Evolutionary conservation across 2,329 filamentous ascomycete species (phyloP), one percentile per base, ranked within the genome.

Genomic region (Elsinoe necatrix): DNA sequence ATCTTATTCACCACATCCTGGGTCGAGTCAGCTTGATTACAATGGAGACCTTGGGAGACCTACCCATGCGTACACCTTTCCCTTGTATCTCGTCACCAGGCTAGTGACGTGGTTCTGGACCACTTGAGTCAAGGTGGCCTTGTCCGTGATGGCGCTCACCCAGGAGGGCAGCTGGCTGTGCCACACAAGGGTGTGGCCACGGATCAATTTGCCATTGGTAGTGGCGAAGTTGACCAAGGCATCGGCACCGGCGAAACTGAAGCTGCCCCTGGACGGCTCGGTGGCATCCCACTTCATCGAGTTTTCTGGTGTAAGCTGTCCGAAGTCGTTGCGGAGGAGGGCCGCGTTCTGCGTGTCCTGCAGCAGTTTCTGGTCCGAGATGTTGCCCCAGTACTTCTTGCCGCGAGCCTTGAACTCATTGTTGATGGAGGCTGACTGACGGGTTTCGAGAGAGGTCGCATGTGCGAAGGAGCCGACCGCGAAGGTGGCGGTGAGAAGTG

Each of bases 361-460:
- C 39, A 59, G 45, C n/a, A 39, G 34, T 23, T 48, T 48, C 18
- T 69, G 68, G 54, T 60, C 63, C 31, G 68, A 66, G 51, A 71
- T 65, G 2, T 68, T 70, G 25, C 84, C 85, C 56, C 79, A 80
- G 71, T 86, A 87, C 61, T 79, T 74, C 72, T 86, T 87, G 60
- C 83, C 83, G 63, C 80, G 77, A 57, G 77, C 77, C 66, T 80
- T 79, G 71, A 85, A 80, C 18, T 37, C 31, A 9, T 2, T 35
- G 48, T 37, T 37, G 31, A 52, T 35, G 8, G 48, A 52, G 7
- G 48, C 16, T 5, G 20, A 6, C 48, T 52, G 31, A 18, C 48
- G 48, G 48, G 8, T 16, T n/a, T 52, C 48, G 31, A 52, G 31
- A n/a, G 27, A 23, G 27, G 31, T 37, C 7, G 48, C 29, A 16